A percentile compares a stretch with the other conserved stretches of the same genome.
These are phyloP conservation scores for Collariella sp. DNA, from an alignment of 495 filamentous ascomycete species.

Conservation along the genomic window DNA sequence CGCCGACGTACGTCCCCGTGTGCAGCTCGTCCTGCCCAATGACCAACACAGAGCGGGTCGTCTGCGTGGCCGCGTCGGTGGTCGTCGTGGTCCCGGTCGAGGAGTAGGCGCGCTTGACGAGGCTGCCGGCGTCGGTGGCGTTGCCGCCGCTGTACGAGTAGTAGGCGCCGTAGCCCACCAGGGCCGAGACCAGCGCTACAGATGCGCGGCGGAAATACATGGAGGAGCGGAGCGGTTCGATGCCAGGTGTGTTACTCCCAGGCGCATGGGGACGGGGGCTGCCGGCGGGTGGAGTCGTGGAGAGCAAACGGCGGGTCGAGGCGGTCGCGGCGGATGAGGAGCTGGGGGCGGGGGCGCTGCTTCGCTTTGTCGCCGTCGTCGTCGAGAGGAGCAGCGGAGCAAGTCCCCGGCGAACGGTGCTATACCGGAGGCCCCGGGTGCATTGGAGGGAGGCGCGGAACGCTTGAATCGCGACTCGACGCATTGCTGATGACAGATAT, in stretches of 20 bases:
- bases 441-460: constrained; percentile 38
- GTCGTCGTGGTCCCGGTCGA: constrained; percentile 14
- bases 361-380: constrained; percentile 11
- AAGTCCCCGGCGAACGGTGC: constrained; percentile 30
- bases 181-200: constrained; percentile 36
- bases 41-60: constrained; percentile 53
- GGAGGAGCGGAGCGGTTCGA: constrained; percentile 39
- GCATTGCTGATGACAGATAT: constrained; percentile 29
- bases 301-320: constrained; percentile 15
- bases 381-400: constrained; percentile 13
- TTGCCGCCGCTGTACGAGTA: constrained; percentile 36
- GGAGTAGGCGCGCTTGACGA: constrained; percentile 22
- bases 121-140: constrained; percentile 18
- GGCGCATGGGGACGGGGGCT: constrained; percentile 15
- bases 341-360: constrained; percentile 7
- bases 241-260: constrained; percentile 4
- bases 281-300: constrained; percentile 13
- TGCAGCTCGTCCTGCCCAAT: constrained; percentile 80
- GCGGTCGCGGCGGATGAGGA: neutral
- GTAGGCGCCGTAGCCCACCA: constrained; percentile 46
- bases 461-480: constrained; percentile 38
- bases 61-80: constrained; percentile 19
- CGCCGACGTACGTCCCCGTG: constrained; percentile 68
- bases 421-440: constrained; percentile 31
- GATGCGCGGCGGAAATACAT: constrained; percentile 43